Conservation (phyloP, 331 rosid genomes). For the Spiraea crenata region DNA sequence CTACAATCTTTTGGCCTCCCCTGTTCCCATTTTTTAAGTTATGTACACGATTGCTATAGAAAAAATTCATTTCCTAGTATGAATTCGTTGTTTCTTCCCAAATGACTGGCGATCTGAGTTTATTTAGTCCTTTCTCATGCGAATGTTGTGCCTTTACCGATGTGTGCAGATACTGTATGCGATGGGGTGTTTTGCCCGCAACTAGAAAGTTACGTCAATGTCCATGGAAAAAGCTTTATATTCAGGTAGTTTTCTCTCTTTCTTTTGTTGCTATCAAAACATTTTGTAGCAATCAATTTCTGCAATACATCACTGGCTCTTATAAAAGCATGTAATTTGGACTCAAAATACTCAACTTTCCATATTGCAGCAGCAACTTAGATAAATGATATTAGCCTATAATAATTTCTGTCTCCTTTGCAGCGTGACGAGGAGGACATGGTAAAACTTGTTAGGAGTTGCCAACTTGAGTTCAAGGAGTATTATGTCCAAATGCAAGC, state of each 20-base stretch:
- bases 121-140: neutral
- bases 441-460: conserved; percentile 70
- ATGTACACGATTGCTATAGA: neutral
- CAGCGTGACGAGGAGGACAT: conserved; percentile 96
- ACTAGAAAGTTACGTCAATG: conserved; percentile 70
- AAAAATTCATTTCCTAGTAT: neutral
- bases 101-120: neutral
- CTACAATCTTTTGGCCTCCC: neutral
- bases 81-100: neutral
- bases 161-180: conserved; percentile 69
- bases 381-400: conserved; percentile 14
- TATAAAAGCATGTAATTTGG: neutral
- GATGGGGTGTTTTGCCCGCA: conserved; percentile 81
- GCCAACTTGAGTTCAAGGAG: conserved; percentile 82
- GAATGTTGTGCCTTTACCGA: neutral
- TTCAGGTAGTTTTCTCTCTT: conserved; percentile 45
- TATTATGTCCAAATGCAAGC: conserved; percentile 98
- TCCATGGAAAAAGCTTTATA: conserved; percentile 83
- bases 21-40: neutral
- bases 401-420: conserved; percentile 21
- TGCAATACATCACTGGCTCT: neutral
- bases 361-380: conserved; percentile 5
- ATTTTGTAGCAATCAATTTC: neutral
- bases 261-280: neutral
- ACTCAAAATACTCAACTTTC: neutral